Percentiles rank a stretch among this genome's conserved stretches.
Conservation (phyloP, 148 eudicot genomes). For the Camellia granthamiana region DNA sequence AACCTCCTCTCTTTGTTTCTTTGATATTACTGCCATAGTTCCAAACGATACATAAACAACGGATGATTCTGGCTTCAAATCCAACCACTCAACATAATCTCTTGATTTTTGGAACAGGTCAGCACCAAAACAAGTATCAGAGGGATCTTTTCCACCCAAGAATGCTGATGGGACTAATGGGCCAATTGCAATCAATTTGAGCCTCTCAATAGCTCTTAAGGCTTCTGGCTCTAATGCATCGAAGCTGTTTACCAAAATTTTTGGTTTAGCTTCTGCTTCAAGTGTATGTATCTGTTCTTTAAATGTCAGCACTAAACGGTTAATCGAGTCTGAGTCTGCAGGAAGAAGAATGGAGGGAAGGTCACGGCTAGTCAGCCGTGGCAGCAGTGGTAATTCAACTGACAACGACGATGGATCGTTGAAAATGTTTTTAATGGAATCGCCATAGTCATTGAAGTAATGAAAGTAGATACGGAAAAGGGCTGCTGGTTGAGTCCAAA, state of each 20-base stretch:
- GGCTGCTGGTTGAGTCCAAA: conserved; percentile 31
- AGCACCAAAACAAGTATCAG: conserved; percentile 27
- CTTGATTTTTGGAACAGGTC: neutral
- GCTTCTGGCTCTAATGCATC: conserved; percentile 28
- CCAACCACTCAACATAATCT: neutral
- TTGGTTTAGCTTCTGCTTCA: conserved; percentile 23
- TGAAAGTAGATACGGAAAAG: conserved; percentile 31
- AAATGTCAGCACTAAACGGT: conserved; percentile 4
- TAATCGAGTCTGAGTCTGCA: neutral
- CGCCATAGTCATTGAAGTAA: conserved; percentile 20
- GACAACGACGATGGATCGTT: conserved; percentile 10
- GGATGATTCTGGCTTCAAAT: conserved; percentile 24
- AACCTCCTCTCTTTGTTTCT: conserved; percentile 32
- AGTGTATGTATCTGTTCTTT: conserved; percentile 36
- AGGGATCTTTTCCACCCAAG: conserved; percentile 11
- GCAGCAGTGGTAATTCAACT: conserved; percentile 29
- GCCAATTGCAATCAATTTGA: conserved; percentile 32
- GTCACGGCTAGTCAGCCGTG: conserved; percentile 26
- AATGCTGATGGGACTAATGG: conserved; percentile 34
- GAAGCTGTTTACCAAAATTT: conserved; percentile 37
- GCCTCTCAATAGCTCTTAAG: conserved; percentile 8
- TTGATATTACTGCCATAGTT: conserved; percentile 20
- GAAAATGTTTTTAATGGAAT: neutral
- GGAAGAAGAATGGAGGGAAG: conserved; percentile 32
- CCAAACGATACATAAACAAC: conserved; percentile 56